Evolutionary conservation across 2,329 filamentous ascomycete species (phyloP).

Genomic region (Emmonsiellopsis sp.): DNA sequence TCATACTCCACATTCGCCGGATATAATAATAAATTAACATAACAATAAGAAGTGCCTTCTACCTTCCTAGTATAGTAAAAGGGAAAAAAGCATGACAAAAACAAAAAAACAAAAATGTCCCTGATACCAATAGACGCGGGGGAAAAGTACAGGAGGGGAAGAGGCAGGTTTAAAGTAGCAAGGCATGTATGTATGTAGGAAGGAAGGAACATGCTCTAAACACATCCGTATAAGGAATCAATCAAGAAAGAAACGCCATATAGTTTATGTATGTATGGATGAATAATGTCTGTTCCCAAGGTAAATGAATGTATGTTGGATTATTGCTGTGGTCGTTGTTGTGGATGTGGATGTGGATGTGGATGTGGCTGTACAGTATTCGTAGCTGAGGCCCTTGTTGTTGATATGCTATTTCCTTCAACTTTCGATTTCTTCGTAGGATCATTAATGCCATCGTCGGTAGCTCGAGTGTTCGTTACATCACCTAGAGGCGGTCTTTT

Average conservation of each 20-base stretch:
- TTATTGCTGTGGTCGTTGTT: neutral
- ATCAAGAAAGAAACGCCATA: neutral
- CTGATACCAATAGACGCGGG: too few species aligned
- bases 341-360: neutral
- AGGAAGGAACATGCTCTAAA: neutral
- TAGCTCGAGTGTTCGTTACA: slow-evolving; percentile 31
- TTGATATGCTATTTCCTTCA: neutral
- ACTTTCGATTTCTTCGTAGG: slow-evolving; percentile 7
- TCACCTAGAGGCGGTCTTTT: slow-evolving; percentile 38
- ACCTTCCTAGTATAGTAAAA: too few species aligned
- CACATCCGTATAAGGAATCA: neutral
- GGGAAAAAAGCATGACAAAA: too few species aligned
- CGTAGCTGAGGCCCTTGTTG: neutral
- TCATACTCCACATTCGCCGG: too few species aligned
- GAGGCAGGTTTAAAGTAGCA: too few species aligned
- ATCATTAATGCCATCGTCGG: slow-evolving; percentile 13
- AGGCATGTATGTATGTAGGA: too few species aligned
- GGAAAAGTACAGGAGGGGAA: too few species aligned
- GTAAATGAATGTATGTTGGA: neutral
- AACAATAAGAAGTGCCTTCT: too few species aligned
- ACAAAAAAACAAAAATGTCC: too few species aligned
- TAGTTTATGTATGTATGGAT: neutral
- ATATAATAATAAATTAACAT: too few species aligned
- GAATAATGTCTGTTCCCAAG: too few species aligned
- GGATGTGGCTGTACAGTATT: neutral